phyloP scores from a whole-genome alignment of 2,329 filamentous ascomycete genomes.

The Aspergillus sp. region DNA sequence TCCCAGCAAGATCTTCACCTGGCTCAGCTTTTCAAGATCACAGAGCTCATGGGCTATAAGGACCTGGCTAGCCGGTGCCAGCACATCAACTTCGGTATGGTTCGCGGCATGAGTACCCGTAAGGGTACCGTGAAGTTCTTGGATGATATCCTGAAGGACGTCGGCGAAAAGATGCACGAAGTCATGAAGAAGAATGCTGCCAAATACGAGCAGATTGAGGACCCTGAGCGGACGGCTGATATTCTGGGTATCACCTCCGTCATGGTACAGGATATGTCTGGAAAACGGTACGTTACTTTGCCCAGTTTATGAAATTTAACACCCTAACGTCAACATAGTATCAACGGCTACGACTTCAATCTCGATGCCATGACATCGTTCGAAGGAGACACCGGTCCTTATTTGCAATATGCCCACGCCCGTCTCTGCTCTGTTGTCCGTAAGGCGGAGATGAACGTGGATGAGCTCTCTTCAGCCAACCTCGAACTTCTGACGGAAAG shows the following conservation, averaged over 20 bases:
- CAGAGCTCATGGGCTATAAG: slow-evolving; percentile 61
- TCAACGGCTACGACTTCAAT: slow-evolving; percentile 67
- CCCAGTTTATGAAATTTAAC: neutral
- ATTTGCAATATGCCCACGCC: slow-evolving; percentile 64
- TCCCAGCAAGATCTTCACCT: slow-evolving; percentile 65
- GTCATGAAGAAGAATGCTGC: slow-evolving; percentile 87
- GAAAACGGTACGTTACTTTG: slow-evolving; percentile 67
- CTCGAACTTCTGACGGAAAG: slow-evolving; percentile 61
- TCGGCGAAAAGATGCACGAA: slow-evolving; percentile 94
- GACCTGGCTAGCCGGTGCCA: slow-evolving; percentile 60
- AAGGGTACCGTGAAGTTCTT: slow-evolving; percentile 74
- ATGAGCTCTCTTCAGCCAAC: slow-evolving; percentile 56
- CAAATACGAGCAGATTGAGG: slow-evolving; percentile 87
- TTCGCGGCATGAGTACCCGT: slow-evolving; percentile 64
- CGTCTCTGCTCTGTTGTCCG: slow-evolving; percentile 60
- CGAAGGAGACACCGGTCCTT: slow-evolving; percentile 65
- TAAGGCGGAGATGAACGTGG: slow-evolving; percentile 51
- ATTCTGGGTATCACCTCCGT: slow-evolving; percentile 89
- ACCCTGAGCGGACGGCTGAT: slow-evolving; percentile 81
- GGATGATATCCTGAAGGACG: slow-evolving; percentile 72
- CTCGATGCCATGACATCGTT: slow-evolving; percentile 66
- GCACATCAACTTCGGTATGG: slow-evolving; percentile 68
- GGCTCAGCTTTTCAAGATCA: slow-evolving; percentile 65
- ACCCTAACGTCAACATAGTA: slow-evolving; percentile 33
- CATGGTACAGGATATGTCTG: slow-evolving; percentile 98